Base-by-base conservation (phyloP, 1,284 basidiomycete species). In the Moesziomyces sp. region DNA sequence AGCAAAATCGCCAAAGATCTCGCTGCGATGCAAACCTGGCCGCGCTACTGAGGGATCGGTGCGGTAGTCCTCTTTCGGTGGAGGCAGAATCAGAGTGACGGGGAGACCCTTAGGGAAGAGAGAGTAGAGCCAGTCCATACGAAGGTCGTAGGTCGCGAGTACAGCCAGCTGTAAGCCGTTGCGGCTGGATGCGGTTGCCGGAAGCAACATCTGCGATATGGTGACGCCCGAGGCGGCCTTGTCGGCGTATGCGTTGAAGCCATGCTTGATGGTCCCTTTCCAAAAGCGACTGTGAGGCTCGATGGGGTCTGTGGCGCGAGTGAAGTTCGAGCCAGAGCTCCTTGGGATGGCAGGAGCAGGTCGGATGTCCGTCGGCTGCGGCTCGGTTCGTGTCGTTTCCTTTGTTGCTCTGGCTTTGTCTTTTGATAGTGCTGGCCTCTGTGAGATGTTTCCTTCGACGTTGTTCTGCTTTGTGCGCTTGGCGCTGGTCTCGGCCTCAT, bases 101-200 rank as follows among this genome's bases (percentile, higher is more conserved):
- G 74, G 63, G 0, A 75, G 43, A 9, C 52, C 58, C 4, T 57
- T 60, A 1, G 81, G 80, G 23, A 83, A 73, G 2, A 72, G 56
- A 1, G 64, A 46, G 34, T 75, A 59, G 7, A 83, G 74, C 82
- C 82, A 83, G 21, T 79, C 70, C 19, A 80, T 74, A 21, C 80
- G 75, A 11, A 68, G 58, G 28, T 76, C 77, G 70, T 76, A 83
- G 4, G 78, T 82, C 0, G 79, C 64, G 3, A 83, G 52, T 6
- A 83, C 53, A 11, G 72, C 77, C 23, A 72, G 52, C 42, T 70
- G 52, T 5, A 81, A 65, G 1, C 72, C 65, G 26, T 58, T 58
- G 16, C 70, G 43, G 11, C 61, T 58, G 5, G 58, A 50, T 1
- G 55, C 11, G 1, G 77, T 73, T 23, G 80, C 67, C 0, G 82